phyloP scores from a whole-genome alignment of 2,329 filamentous ascomycete genomes.

The Epichloe glyceriae region DNA sequence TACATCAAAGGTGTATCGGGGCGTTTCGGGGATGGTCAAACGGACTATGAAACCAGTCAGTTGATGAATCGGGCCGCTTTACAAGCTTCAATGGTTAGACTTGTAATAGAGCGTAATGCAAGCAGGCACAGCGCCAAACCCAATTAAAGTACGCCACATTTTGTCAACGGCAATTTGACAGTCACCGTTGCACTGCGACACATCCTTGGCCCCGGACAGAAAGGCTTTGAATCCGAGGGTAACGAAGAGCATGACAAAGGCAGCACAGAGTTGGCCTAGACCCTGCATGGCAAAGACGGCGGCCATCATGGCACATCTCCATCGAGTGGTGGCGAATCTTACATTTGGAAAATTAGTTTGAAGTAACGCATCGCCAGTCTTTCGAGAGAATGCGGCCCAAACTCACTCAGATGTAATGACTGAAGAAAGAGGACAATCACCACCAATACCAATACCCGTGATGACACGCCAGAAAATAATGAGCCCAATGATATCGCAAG shows the following conservation, averaged over 20 bases:
- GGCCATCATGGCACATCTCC: slow-evolving; percentile 78
- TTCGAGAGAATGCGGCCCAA: neutral
- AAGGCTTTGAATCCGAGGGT: slow-evolving; percentile 58
- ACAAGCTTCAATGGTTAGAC: slow-evolving; percentile 5
- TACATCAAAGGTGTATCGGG: slow-evolving; percentile 78
- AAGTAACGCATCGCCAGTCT: neutral
- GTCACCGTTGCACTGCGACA: slow-evolving; percentile 36
- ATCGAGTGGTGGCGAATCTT: slow-evolving; percentile 63
- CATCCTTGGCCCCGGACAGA: slow-evolving; percentile 36
- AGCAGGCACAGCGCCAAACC: slow-evolving; percentile 68
- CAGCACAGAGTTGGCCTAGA: slow-evolving; percentile 64
- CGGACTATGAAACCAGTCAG: slow-evolving; percentile 27
- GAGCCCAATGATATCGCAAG: slow-evolving; percentile 50
- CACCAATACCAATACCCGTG: slow-evolving; percentile 38
- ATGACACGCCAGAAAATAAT: slow-evolving; percentile 74
- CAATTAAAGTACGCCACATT: slow-evolving; percentile 76
- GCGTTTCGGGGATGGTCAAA: slow-evolving; percentile 76
- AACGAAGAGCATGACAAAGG: slow-evolving; percentile 63
- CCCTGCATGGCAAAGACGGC: slow-evolving; percentile 82
- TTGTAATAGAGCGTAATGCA: slow-evolving; percentile 66
- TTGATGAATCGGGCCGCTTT: neutral
- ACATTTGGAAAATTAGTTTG: neutral
- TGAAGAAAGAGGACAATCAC: slow-evolving; percentile 67
- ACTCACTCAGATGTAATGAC: slow-evolving; percentile 71
- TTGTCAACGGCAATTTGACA: slow-evolving; percentile 51